Evolutionary conservation across 106 monocot species (phyloP).

Genomic region (Dendrobium catenatum): DNA sequence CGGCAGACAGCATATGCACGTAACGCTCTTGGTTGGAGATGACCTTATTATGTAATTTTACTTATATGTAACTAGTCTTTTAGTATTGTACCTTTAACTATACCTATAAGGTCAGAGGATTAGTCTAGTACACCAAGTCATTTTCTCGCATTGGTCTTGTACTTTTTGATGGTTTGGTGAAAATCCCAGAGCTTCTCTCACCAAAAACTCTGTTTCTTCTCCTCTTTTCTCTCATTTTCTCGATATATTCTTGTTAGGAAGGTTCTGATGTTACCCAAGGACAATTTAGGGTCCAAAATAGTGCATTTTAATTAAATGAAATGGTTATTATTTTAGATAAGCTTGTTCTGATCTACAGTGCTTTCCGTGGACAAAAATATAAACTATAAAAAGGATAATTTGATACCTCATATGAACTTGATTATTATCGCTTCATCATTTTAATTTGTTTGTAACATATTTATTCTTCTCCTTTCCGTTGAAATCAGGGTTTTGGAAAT

Average conservation of each 20-base stretch:
- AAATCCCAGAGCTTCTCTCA: neutral
- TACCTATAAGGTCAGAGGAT: too few relatives aligned
- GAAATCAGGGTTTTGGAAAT: slow-evolving; percentile 58
- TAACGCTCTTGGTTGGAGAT: too few relatives aligned
- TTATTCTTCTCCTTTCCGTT: too few relatives aligned
- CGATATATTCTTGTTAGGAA: neutral
- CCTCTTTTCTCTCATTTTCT: neutral
- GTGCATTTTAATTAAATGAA: neutral
- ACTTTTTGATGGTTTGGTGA: neutral
- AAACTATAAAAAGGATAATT: neutral
- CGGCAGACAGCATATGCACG: too few relatives aligned
- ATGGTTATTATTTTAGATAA: neutral
- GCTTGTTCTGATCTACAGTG: neutral
- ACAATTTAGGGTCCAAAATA: too few relatives aligned
- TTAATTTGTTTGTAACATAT: neutral
- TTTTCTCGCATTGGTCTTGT: neutral
- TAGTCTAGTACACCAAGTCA: too few relatives aligned
- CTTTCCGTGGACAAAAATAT: neutral
- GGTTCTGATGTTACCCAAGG: neutral
- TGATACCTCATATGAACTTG: neutral
- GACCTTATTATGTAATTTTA: too few relatives aligned
- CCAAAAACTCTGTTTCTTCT: neutral
- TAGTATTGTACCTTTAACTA: too few relatives aligned
- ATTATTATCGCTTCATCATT: neutral
- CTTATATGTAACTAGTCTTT: too few relatives aligned